Evolutionary conservation across 2,329 filamentous ascomycete genomes (phyloP), one percentile per base, ranked within the genome.

Genomic region (Aspergillus costaricaensis): DNA sequence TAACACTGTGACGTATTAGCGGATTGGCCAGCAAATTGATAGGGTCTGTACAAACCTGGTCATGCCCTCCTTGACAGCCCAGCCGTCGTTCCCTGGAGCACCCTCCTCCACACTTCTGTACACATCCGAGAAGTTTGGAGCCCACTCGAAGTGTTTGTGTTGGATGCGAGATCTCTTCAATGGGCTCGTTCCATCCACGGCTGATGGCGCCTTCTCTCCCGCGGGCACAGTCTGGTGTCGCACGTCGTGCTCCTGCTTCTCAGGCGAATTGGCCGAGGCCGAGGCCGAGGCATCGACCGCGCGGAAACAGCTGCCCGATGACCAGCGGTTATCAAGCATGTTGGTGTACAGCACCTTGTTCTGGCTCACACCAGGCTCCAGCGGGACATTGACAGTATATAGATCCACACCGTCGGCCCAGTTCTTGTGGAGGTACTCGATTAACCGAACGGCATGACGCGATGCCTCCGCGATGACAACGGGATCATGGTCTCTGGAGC

Each of bases 101-200:
- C 89, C 87, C 65, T 89, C 85, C 67, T 92, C 87, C n/a, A 97
- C 92, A 67, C 90, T 93, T 72, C 90, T 86, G 76, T 92, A 92
- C 2, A 98, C 92, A 76, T 96, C 93, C 36, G 86, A 83, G 76
- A 98, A 95, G 64, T 86, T 86, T 2, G 94, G 95, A 51, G 91
- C 87, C 95, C 95, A 98, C 78, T 94, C 96, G 82, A 97, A 98
- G 77, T 96, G 91, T 74, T 91, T 91, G 76, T 96, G 91, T 58
- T 81, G 84, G 73, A 92, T 88, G 30, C 83, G 79, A 43, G 78
- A 41, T 68, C 74, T 68, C 66, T 66, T 73, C 73, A 49, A 72
- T 67, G 59, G 65, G 12, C 67, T 69, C 61, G 65, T 60, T 50
- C 70, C 69, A 52, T 74, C 55, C 21, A 82, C 82, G 58, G 88